Evolutionary conservation across 1,284 basidiomycete species (phyloP), one percentile per base, ranked within the genome.

Genomic region (Sphaerobolus stellatus): DNA sequence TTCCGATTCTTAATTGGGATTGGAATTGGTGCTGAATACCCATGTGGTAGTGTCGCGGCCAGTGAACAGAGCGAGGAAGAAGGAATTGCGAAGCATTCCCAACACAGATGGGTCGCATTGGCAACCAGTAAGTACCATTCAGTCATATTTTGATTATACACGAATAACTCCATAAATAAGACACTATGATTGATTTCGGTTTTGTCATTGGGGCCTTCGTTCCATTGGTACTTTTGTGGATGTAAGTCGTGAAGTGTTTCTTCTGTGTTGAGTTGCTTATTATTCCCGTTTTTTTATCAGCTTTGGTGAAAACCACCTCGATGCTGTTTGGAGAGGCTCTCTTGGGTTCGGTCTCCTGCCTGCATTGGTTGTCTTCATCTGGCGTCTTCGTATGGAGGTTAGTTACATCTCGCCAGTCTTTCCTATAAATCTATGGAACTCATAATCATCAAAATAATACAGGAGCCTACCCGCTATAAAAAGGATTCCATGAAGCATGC

Each of bases 1-100:
- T 94, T 88, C 72, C 86, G 92, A 79, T 90, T 93, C 75, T 69
- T 94, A 8, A 76, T 92, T 51, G 92, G 90, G 45, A 86, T 92
- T 55, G 90, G 90, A 38, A 76, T 93, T 8, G 94, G 93, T 25
- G 92, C 92, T 11, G 92, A 95, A 68, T 96, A 97, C 61, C 94
- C 93, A 5, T 90, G 88, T 58, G 94, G 94, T 7, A 90, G 87
- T 3, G 93, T 97, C n/a, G 92, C 93, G 20, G 88, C 89, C 2
- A 89, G 90, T 1, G 94, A 97, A 67, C 90, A 92, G 66, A 92
- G 92, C 0, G 94, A 96, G 69, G 88, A 92, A 64, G 75, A 80
- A 20, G 83, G 80, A 2, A 86, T 96, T 63, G 78, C 72, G 61
- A 92, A 90, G 71, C 83, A 82, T 51, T 80, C 86, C 3, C 94